Base-by-base conservation (phyloP, 2,329 filamentous ascomycete genomes). In the Fulvia fulva region DNA sequence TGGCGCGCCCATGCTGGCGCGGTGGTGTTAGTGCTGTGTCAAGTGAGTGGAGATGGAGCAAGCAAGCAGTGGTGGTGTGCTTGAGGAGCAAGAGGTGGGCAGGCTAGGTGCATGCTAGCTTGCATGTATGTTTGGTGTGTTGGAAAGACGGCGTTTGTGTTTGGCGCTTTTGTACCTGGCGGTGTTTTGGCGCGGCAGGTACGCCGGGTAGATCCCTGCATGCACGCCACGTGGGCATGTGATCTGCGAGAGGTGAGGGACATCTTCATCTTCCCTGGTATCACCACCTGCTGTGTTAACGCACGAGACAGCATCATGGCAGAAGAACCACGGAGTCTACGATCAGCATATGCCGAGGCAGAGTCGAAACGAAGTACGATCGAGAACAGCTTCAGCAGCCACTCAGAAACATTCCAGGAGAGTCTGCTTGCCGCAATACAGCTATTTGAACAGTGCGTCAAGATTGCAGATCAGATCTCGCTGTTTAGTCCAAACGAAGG, bases 401-500 rank as follows among this genome's bases (percentile, higher is more conserved):
- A 83, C 65, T 86, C 84, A 23, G 77, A 85, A 32, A 74, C 78
- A 56, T 93, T 88, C 76, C 84, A 85, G 70, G 81, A 87, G 64
- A 85, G 85, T 67, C 81, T 96, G 65, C 78, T 79, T 59, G 75
- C 80, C 41, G 84, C 89, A 43, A 84, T 96, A 66, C 75, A 82
- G 63, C 82, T 85, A 54, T 93, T 96, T 75, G 80, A 88, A 68
- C 80, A 88, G 72, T 92, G 89, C 73, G 80, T 88, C 58, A 78
- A 83, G 59, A 83, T 89, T 56, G 84, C 90, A 63, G 80, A 84
- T 64, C 81, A 85, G 59, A 80, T 94, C 25, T 87, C 89, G 0
- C 80, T 99, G 54, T 97, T 97, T 81, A 96, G 91, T 66, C 81
- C 86, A 34, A 99, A 99, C 75, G 94, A 99, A 74, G 83, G 84